Evolutionary conservation across 2,329 filamentous ascomycete species (phyloP).

Genomic region (Sarocladium kiliense): DNA sequence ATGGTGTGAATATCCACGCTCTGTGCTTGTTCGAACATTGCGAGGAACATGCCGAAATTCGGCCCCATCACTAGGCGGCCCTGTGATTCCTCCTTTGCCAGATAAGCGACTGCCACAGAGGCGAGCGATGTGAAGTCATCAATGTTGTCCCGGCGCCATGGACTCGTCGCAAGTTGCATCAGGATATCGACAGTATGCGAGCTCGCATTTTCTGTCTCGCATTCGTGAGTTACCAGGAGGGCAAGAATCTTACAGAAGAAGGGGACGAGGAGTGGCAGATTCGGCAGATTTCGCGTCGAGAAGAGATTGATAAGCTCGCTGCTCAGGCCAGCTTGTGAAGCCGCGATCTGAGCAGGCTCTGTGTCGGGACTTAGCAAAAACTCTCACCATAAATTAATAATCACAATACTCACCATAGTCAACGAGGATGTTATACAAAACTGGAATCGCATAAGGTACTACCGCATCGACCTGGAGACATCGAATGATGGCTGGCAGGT

Average conservation of each 20-base stretch:
- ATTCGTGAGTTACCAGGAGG: constrained; percentile 47
- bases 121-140: constrained; percentile 50
- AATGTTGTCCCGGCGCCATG: constrained; percentile 36
- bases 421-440: constrained; percentile 57
- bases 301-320: constrained; percentile 44
- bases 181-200: constrained; percentile 43
- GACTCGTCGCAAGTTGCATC: constrained; percentile 40
- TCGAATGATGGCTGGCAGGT: constrained; percentile 41
- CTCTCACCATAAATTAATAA: constrained; percentile 14
- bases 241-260: constrained; percentile 54
- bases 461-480: constrained; percentile 43
- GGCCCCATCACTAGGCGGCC: constrained; percentile 35
- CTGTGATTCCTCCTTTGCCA: constrained; percentile 49
- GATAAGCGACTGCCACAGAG: constrained; percentile 49
- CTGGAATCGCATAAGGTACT: constrained; percentile 49
- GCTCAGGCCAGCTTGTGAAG: constrained; percentile 47
- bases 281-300: constrained; percentile 35
- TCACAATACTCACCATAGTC: constrained; percentile 49
- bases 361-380: not conserved
- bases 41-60: constrained; percentile 38
- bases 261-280: constrained; percentile 38
- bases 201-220: constrained; percentile 39
- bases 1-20: constrained; percentile 31
- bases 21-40: constrained; percentile 43
- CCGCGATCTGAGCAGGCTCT: constrained; percentile 55